phyloP scores from a whole-genome alignment of 108 stramenopile genomes.

The Bacterosira constricta region DNA sequence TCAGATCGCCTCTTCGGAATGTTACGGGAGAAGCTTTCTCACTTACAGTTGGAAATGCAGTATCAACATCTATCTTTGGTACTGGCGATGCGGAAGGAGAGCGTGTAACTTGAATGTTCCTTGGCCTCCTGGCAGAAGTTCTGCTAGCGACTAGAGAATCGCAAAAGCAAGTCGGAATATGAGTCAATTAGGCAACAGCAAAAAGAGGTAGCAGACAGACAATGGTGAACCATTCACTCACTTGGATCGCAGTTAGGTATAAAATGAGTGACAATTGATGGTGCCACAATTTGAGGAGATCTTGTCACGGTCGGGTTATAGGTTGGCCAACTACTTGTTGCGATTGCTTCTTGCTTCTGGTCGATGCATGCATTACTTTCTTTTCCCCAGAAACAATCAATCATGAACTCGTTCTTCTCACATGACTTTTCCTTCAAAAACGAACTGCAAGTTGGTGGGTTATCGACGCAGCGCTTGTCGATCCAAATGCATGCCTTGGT shows the following conservation, averaged over 20 bases:
- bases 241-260: not conserved
- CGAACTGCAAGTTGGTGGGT: not conserved
- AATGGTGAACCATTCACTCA: not conserved
- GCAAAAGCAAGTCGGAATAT: not conserved
- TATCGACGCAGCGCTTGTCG: not conserved
- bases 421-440: conserved; percentile 1
- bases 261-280: not conserved
- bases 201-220: no score
- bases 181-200: no score
- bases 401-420: not conserved
- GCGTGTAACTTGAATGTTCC: not conserved
- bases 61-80: not conserved
- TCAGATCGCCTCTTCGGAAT: conserved; percentile 15
- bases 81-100: not conserved
- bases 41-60: not conserved
- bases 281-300: not conserved
- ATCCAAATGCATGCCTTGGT: not conserved
- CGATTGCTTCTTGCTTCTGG: not conserved
- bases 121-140: not conserved
- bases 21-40: not conserved
- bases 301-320: not conserved
- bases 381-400: not conserved
- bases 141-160: not conserved
- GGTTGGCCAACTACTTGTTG: conserved; percentile 1
- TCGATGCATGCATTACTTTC: not conserved